phyloP scores from a whole-genome alignment of 768 basidiomycete genomes.

The Hypsizygus marmoreus region DNA sequence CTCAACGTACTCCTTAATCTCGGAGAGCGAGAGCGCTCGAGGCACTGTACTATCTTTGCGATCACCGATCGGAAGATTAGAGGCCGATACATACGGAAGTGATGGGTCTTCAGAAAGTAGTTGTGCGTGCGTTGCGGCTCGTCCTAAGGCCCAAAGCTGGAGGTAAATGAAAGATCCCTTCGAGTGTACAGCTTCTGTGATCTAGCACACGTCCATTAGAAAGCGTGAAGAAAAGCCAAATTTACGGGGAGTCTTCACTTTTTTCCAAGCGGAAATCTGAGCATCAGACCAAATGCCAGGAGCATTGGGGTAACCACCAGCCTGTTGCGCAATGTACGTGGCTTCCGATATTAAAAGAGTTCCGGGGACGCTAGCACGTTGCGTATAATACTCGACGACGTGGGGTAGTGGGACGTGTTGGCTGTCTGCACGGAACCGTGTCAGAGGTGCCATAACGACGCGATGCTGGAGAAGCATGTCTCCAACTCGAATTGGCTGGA shows the following conservation, averaged over 20 bases:
- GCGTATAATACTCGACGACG: conserved; percentile 29
- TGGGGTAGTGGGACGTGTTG: conserved; percentile 32
- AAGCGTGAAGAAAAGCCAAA: background rate
- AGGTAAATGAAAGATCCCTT: conserved; percentile 48
- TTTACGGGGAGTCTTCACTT: conserved; percentile 21
- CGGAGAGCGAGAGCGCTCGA: conserved; percentile 43
- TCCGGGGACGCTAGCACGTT: conserved; percentile 26
- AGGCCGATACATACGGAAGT: conserved; percentile 34
- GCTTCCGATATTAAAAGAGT: conserved; percentile 43
- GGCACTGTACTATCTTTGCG: conserved; percentile 30
- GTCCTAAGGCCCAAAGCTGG: conserved; percentile 62
- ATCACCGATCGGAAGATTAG: conserved; percentile 22
- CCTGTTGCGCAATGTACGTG: conserved; percentile 31
- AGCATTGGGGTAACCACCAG: conserved; percentile 32
- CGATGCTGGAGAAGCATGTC: conserved; percentile 40
- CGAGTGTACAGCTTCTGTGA: conserved; percentile 19
- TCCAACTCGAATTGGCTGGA: conserved; percentile 42
- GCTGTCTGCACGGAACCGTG: conserved; percentile 37
- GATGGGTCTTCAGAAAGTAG: conserved; percentile 38
- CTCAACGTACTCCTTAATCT: conserved; percentile 52
- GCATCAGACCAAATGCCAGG: conserved; percentile 46
- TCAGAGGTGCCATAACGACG: conserved; percentile 48
- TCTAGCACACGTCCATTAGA: background rate
- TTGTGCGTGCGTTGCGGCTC: conserved; percentile 33
- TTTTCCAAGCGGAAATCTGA: conserved; percentile 50